These are phyloP conservation scores for Cytospora leucostoma DNA, from an alignment of 2,329 filamentous ascomycete species.

Conservation along the genomic window DNA sequence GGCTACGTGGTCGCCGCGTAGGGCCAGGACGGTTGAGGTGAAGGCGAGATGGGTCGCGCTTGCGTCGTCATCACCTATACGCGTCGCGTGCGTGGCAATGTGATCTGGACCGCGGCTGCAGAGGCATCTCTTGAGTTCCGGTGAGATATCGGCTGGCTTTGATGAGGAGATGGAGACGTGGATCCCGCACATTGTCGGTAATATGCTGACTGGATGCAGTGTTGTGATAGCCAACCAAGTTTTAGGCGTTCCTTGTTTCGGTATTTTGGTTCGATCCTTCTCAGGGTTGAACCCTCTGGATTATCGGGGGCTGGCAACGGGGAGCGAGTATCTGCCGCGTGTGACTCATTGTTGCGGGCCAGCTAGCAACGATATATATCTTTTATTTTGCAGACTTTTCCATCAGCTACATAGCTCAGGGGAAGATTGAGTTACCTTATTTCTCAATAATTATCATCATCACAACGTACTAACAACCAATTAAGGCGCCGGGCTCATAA, in stretches of 20 bases:
- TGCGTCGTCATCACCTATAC: conserved; percentile 32
- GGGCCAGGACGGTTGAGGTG: conserved; percentile 82
- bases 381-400: neutral
- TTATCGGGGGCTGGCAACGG: neutral
- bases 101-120: conserved; percentile 63
- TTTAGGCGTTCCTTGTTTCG: no score
- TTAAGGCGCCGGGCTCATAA: conserved; percentile 24
- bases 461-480: neutral
- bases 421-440: conserved; percentile 13
- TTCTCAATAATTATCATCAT: no score
- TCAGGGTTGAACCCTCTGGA: neutral
- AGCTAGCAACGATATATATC: neutral
- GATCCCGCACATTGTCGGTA: conserved; percentile 60
- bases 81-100: conserved; percentile 45
- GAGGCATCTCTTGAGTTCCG: conserved; percentile 48
- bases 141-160: conserved; percentile 36
- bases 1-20: conserved; percentile 74
- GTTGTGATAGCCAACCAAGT: neutral
- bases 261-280: neutral
- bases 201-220: neutral
- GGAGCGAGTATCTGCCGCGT: neutral
- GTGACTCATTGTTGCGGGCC: conserved; percentile 5
- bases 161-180: conserved; percentile 50
- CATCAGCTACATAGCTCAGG: conserved; percentile 26
- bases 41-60: conserved; percentile 57